phyloP scores from a whole-genome alignment of 2,329 filamentous ascomycete species.

The Scorias spongiosa region DNA sequence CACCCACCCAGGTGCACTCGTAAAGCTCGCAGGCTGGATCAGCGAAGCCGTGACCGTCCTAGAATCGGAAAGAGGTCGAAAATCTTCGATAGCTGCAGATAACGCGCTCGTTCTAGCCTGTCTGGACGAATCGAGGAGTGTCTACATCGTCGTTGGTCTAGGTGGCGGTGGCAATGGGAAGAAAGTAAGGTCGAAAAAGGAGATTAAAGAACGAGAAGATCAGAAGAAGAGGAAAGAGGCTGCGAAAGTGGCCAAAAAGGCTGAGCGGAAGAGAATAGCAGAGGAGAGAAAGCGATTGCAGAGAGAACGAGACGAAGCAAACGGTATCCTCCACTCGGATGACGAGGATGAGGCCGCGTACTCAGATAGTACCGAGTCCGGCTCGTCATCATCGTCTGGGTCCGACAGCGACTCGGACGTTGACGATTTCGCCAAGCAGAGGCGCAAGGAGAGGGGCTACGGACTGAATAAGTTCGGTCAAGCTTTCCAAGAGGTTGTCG shows the following conservation, averaged over 20 bases:
- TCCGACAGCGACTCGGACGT: conserved; percentile 20
- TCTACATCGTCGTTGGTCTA: conserved; percentile 87
- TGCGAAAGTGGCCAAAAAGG: conserved; percentile 26
- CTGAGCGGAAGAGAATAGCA: conserved; percentile 41
- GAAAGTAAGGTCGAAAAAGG: conserved; percentile 25
- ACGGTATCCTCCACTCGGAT: conserved; percentile 31
- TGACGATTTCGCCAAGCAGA: conserved; percentile 40
- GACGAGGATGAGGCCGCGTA: conserved; percentile 37
- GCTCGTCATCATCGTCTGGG: conserved; percentile 30
- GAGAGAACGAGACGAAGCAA: conserved; percentile 46
- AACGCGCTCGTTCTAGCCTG: conserved; percentile 82
- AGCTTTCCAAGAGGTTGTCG: conserved; percentile 88
- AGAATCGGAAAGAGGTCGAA: conserved; percentile 63
- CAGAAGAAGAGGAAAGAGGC: conserved; percentile 45
- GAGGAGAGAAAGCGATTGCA: conserved; percentile 42
- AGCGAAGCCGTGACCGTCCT: conserved; percentile 83
- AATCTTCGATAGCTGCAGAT: conserved; percentile 35
- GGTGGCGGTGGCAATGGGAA: conserved; percentile 64
- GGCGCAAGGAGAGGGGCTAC: conserved; percentile 43
- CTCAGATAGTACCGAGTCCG: conserved; percentile 31
- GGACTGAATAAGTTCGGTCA: conserved; percentile 83
- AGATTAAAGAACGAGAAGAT: conserved; percentile 42
- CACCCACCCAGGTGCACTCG: conserved; percentile 79
- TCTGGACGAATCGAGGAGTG: conserved; percentile 69
- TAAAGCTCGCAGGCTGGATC: conserved; percentile 80